phyloP scores from a whole-genome alignment of 768 basidiomycete genomes.

The Serendipita sp. region DNA sequence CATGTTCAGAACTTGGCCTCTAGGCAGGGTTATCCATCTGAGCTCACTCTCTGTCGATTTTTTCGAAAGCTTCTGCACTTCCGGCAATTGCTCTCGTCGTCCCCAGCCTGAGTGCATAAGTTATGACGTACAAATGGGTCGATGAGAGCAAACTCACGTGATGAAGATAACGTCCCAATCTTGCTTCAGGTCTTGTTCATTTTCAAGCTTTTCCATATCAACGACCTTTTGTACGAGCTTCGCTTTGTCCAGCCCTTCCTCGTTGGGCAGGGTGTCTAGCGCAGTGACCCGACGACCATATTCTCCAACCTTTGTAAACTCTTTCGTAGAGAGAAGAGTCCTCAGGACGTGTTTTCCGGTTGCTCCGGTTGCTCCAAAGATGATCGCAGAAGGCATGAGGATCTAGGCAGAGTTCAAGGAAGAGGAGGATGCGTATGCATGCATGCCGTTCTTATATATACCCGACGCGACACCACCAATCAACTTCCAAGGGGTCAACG shows the following conservation, averaged over 20 bases:
- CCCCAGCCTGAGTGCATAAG: constrained; percentile 30
- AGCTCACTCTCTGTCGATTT: constrained; percentile 58
- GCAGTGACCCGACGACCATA: constrained; percentile 50
- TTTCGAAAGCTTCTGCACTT: constrained; percentile 48
- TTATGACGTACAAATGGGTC: not conserved
- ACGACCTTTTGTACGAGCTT: constrained; percentile 54
- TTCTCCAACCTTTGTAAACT: constrained; percentile 46
- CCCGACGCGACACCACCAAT: too few relatives aligned
- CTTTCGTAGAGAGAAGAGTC: constrained; percentile 39
- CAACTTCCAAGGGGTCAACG: too few relatives aligned
- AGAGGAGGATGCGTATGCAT: too few relatives aligned
- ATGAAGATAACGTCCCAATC: constrained; percentile 67
- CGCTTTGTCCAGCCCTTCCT: constrained; percentile 17
- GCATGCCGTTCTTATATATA: too few relatives aligned
- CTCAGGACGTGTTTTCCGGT: constrained; percentile 44
- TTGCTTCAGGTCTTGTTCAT: constrained; percentile 29
- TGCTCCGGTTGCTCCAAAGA: constrained; percentile 62
- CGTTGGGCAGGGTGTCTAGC: constrained; percentile 20
- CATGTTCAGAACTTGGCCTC: not conserved
- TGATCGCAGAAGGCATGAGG: constrained; percentile 32
- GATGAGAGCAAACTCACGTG: constrained; percentile 25
- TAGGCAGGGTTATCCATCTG: not conserved
- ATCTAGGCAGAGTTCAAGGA: not conserved
- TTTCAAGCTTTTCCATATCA: constrained; percentile 49
- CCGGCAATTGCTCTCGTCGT: constrained; percentile 47